A percentile compares a stretch with the other conserved stretches of the same genome.
phyloP scores from a whole-genome alignment of 2,329 filamentous ascomycete species.

The Cercospora citrullina region DNA sequence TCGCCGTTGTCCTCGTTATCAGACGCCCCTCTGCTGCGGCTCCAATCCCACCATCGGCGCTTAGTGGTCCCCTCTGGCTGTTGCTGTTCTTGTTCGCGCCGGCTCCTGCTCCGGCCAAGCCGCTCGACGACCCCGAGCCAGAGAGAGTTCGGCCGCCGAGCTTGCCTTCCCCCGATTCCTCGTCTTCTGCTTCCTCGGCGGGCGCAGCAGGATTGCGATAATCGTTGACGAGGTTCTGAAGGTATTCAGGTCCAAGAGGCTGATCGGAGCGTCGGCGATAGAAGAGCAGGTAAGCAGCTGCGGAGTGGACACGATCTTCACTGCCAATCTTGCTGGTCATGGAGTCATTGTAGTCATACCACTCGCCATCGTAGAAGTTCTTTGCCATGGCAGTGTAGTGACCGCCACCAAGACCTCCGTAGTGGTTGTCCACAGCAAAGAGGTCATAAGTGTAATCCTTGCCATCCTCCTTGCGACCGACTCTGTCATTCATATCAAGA shows the following conservation, averaged over 20 bases:
- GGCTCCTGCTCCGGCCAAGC: conserved; percentile 71
- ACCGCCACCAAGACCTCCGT: conserved; percentile 86
- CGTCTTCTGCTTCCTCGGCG: conserved; percentile 47
- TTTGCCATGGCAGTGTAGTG: conserved; percentile 95
- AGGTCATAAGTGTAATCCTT: conserved; percentile 88
- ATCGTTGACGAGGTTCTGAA: conserved; percentile 68
- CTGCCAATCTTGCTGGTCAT: conserved; percentile 28
- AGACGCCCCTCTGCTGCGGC: conserved; percentile 30
- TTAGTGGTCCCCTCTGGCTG: conserved; percentile 17
- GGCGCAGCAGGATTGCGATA: conserved; percentile 54
- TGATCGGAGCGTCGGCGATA: conserved; percentile 79
- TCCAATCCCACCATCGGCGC: conserved; percentile 27
- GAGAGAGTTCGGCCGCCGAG: conserved; percentile 76
- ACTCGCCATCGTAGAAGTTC: conserved; percentile 84
- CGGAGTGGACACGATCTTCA: conserved; percentile 46
- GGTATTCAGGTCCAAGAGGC: conserved; percentile 76
- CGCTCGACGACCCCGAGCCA: conserved; percentile 89
- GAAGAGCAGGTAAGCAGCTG: conserved; percentile 88
- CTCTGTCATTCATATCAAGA: conserved; percentile 76
- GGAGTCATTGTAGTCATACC: conserved; percentile 97
- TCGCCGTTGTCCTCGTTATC: conserved; percentile 30
- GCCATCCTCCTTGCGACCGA: conserved; percentile 75
- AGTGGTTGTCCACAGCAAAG: conserved; percentile 95
- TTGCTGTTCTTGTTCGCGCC: conserved; percentile 23
- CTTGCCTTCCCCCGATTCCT: conserved; percentile 75